Base-by-base conservation (phyloP, 139 green algal genomes). In the Tetradesmus lagerheimii region DNA sequence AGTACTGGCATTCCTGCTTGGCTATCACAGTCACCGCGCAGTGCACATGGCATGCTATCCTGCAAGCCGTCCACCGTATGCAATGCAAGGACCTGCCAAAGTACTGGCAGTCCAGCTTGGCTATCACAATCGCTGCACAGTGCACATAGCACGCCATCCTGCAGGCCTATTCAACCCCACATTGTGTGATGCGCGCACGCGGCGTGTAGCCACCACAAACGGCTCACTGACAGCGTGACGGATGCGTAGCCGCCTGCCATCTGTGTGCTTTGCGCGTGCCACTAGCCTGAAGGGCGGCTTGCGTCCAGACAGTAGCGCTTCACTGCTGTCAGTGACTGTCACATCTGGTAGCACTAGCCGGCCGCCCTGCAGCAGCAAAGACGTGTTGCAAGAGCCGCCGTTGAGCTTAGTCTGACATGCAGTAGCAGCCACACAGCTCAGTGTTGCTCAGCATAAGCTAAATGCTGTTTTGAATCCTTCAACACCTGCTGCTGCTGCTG, bases 211-310 rank as follows among this genome's bases (percentile, higher is more conserved):
- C 39, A 96, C 96, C 90, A 98, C 96, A 93, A 98, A 98, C 76
- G 94, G 95, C 87, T 98, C 96, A 83, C 95, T 38, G 95, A 96
- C 88, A 96, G 96, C 2, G 92, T 92, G 85, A 95, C 92, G 86
- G 50, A 88, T 57, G 93, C 86, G 11, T 43, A 82, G 5, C 66
- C 38, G 27, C n/a, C 64, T 43, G 74, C 37, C 64, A 57, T 91
- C 37, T 39, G 0, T 41, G 47, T 93, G 88, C 34, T 94, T 79
- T 0, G 95, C 96, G 0, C 93, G 90, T 71, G 97, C 96, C 47
- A 98, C 92, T 77, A 99, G 94, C 23, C 97, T 90, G 89, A 99
- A 98, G 45, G 97, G 97, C 41, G 97, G 97, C 93, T 99, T 99
- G 83, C 97, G 93, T 14, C 97, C 97, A 3, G 91, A 95, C 71